Base-by-base conservation (phyloP, 2,329 filamentous ascomycete species). In the Lachnellula occidentalis region DNA sequence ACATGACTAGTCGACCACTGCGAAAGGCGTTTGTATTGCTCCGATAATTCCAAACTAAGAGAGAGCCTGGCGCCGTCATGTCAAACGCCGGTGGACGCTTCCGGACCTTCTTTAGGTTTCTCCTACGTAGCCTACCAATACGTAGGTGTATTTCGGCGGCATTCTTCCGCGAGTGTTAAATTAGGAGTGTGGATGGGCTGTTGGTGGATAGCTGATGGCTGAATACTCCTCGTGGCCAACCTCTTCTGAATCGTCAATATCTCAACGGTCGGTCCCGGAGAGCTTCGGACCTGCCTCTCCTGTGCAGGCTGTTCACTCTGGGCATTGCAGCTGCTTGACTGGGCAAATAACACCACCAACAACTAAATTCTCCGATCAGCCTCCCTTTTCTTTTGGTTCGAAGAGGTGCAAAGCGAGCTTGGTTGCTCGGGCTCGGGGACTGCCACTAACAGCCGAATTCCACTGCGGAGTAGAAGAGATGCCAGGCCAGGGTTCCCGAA, bases 281-380 rank as follows among this genome's bases (percentile, higher is more conserved):
- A 50, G 21, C 43, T 22, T 46, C n/a, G n/a, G 41, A 46, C 43
- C 22, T 46, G 19, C 43, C 43, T 12, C 22, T 46, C 19, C 34
- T 41, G 34, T 42, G 15, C 15, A 42, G 31, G 37, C 17, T 27
- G n/a, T 22, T 34, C 4, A 8, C 3, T 22, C 12, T 34, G n/a
- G 39, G 4, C 46, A 31, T 19, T 4, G 19, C 34, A 49, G 41
- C 46, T 53, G 39, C 51, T 49, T 24, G 19, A 49, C 34, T 22
- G 15, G 50, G 39, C 22, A 6, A 34, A 14, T 34, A 19, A 6
- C 42, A 48, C 22, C 22, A 19, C 27, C 43, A 22, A 48, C 34
- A 36, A n/a, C n/a, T n/a, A n/a, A 45, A 55, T 55, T 54, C 45
- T 58, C 52, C 56, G 50, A 55, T 55, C 52, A 55, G 56, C 56